Conservation (phyloP, 2,329 filamentous ascomycete genomes). For the Hypoxylon sp. region DNA sequence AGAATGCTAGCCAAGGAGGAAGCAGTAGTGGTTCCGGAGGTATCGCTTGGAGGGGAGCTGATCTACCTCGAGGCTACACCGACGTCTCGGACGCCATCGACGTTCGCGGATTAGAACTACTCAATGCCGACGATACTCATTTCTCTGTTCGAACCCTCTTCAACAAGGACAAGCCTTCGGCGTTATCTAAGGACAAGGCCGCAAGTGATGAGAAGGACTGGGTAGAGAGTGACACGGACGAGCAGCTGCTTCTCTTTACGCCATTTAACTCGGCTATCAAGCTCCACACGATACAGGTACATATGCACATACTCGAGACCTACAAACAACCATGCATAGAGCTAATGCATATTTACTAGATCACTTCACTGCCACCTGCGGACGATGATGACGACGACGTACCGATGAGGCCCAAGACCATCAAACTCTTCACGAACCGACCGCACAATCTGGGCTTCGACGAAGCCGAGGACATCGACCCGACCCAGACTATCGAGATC, state of each 20-base stretch:
- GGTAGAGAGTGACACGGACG: conserved; percentile 96
- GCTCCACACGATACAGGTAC: conserved; percentile 83
- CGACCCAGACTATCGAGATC: conserved; percentile 85
- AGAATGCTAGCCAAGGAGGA: conserved; percentile 65
- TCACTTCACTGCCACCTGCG: conserved; percentile 82
- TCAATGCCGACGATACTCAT: conserved; percentile 88
- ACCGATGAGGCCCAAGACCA: conserved; percentile 83
- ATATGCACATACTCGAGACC: conserved; percentile 34
- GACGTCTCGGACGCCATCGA: conserved; percentile 90
- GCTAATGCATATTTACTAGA: conserved; percentile 64
- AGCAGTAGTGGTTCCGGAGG: conserved; percentile 61
- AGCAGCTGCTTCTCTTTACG: conserved; percentile 93
- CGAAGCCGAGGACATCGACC: conserved; percentile 88
- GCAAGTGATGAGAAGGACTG: conserved; percentile 89
- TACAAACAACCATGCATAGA: conserved; percentile 17
- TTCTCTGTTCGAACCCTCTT: conserved; percentile 81
- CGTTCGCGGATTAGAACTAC: conserved; percentile 82
- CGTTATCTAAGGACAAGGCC: conserved; percentile 91
- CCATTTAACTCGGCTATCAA: conserved; percentile 92
- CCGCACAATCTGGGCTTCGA: conserved; percentile 94
- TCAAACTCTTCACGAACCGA: conserved; percentile 90
- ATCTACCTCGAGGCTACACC: conserved; percentile 82
- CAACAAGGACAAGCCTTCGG: conserved; percentile 70
- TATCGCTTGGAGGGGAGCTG: conserved; percentile 79
- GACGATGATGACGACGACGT: conserved; percentile 77